Evolutionary conservation across 2,329 filamentous ascomycete genomes (phyloP).

Genomic region (Xylariaceae sp.): DNA sequence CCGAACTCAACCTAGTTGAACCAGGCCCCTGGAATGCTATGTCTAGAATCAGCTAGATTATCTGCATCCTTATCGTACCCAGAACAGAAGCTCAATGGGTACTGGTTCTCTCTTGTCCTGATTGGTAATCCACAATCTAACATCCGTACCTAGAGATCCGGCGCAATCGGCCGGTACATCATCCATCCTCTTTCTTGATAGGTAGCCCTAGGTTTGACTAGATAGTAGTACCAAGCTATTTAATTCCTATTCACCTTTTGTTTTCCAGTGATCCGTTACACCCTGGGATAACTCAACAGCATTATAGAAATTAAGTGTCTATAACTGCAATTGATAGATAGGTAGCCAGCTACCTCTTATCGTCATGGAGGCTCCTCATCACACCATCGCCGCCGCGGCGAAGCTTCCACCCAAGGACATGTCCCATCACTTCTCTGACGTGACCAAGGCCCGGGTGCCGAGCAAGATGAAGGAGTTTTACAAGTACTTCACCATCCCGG

Average conservation of each 20-base stretch:
- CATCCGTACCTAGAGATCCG: constrained; percentile 9
- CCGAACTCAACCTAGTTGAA: background rate
- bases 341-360: background rate
- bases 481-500: constrained; percentile 74
- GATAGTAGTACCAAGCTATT: background rate
- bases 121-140: constrained; percentile 18
- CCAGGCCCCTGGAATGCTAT: background rate
- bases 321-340: background rate
- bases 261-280: too few relatives aligned
- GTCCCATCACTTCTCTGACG: constrained; percentile 75
- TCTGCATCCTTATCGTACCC: constrained; percentile 19
- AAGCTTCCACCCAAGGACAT: constrained; percentile 67
- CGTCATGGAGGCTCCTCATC: constrained; percentile 26
- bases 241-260: too few relatives aligned
- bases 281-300: too few relatives aligned
- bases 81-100: too few relatives aligned
- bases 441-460: constrained; percentile 64
- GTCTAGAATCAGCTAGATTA: constrained; percentile 1
- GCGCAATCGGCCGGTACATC: constrained; percentile 3
- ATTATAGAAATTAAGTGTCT: too few relatives aligned
- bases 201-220: too few relatives aligned
- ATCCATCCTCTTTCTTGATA: too few relatives aligned
- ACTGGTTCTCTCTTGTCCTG: too few relatives aligned
- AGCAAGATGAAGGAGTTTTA: constrained; percentile 82
- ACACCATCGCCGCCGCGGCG: constrained; percentile 25